Conservation (phyloP, 202 grass and related monocot genomes). For the Musa balbisiana region DNA sequence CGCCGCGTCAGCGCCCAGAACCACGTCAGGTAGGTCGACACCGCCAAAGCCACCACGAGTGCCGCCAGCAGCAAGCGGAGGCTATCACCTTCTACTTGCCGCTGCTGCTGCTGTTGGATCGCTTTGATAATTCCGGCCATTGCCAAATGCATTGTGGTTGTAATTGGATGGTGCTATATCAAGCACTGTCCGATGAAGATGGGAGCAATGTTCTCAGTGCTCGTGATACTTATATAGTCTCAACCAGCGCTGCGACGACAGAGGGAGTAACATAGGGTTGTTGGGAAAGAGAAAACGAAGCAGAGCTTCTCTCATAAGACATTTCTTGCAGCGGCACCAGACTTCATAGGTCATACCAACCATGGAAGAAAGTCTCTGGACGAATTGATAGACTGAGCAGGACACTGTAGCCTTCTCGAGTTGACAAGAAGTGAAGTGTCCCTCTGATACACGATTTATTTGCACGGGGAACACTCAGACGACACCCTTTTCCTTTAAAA, state of each 20-base stretch:
- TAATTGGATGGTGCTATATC: neutral
- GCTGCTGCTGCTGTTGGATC: neutral
- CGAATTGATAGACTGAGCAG: no score
- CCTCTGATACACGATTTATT: no score
- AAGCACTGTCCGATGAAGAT: neutral
- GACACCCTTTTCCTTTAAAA: no score
- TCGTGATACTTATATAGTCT: neutral
- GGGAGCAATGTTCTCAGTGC: slow-evolving; percentile 28
- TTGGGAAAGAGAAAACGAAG: no score
- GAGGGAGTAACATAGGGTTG: neutral
- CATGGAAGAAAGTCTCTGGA: no score
- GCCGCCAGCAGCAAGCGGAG: slow-evolving; percentile 24
- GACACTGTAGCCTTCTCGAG: no score
- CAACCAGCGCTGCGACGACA: neutral
- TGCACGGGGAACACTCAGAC: no score
- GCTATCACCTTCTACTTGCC: slow-evolving; percentile 21
- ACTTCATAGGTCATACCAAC: no score
- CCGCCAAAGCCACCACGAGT: slow-evolving; percentile 20
- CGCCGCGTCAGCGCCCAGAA: slow-evolving; percentile 57
- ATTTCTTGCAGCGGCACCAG: no score
- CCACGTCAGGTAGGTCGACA: slow-evolving; percentile 62
- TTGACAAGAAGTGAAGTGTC: no score
- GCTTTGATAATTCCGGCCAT: slow-evolving; percentile 2
- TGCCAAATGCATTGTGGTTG: neutral
- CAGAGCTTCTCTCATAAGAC: no score